Evolutionary conservation across 768 basidiomycete genomes (phyloP).

Genomic region (Solioccasus polychromus): DNA sequence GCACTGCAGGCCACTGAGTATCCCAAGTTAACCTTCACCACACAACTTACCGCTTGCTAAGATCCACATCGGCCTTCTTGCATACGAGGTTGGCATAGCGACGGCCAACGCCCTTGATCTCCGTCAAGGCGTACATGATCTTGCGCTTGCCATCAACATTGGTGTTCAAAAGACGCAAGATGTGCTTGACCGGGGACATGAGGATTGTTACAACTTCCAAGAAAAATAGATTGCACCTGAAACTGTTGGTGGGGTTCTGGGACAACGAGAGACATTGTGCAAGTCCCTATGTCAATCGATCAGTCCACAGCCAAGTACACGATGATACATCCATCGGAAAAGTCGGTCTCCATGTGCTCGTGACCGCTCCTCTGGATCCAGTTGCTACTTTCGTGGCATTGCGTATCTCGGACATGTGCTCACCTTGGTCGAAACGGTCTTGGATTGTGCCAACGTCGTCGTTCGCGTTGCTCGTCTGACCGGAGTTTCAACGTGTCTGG

Average conservation of each 20-base stretch:
- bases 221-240: constrained; percentile 53
- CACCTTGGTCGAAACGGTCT: constrained; percentile 25
- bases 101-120: constrained; percentile 99
- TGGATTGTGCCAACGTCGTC: constrained; percentile 17
- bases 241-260: constrained; percentile 95
- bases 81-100: constrained; percentile 98
- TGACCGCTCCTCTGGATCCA: background rate
- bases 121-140: constrained; percentile 98
- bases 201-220: background rate
- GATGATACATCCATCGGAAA: constrained; percentile 21
- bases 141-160: constrained; percentile 99
- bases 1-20: constrained; percentile 53
- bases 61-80: constrained; percentile 99
- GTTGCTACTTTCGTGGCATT: background rate
- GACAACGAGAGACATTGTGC: constrained; percentile 91
- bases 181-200: constrained; percentile 62
- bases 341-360: background rate
- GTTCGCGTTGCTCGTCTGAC: background rate
- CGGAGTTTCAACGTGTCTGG: constrained; percentile 27
- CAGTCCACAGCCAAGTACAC: constrained; percentile 14
- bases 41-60: constrained; percentile 89
- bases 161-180: constrained; percentile 98
- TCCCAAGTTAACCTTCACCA: background rate
- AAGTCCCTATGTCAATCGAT: constrained; percentile 8
- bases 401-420: constrained; percentile 11